phyloP scores from a whole-genome alignment of 2,329 filamentous ascomycete species.

The Cordyceps javanica region DNA sequence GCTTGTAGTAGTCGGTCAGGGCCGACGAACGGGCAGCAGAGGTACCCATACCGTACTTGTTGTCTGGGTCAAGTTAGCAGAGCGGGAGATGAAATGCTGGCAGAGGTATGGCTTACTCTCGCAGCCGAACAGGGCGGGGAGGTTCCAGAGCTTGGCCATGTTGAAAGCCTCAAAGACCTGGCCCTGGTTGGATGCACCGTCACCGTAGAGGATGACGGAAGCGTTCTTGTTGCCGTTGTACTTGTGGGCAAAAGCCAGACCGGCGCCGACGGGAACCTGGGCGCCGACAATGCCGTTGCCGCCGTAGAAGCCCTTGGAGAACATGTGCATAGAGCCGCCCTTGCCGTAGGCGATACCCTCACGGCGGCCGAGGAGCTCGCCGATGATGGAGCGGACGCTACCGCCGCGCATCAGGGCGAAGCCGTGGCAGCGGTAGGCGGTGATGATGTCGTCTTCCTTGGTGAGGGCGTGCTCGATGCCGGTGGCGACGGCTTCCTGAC shows the following conservation, averaged over 20 bases:
- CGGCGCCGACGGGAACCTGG: slow-evolving; percentile 94
- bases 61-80: slow-evolving; percentile 54
- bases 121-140: slow-evolving; percentile 92
- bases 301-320: slow-evolving; percentile 94
- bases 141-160: slow-evolving; percentile 99
- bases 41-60: slow-evolving; percentile 99
- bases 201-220: slow-evolving; percentile 87
- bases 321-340: slow-evolving; percentile 99
- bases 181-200: slow-evolving; percentile 97
- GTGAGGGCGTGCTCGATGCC: slow-evolving; percentile 96
- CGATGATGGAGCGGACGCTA: slow-evolving; percentile 85
- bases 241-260: slow-evolving; percentile 94
- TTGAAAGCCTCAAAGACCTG: slow-evolving; percentile 99
- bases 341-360: slow-evolving; percentile 98
- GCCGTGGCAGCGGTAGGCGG: slow-evolving; percentile 97
- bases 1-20: slow-evolving; percentile 99
- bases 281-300: slow-evolving; percentile 99
- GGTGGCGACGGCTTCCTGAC: slow-evolving; percentile 94
- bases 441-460: slow-evolving; percentile 90
- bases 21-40: slow-evolving; percentile 89
- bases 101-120: slow-evolving; percentile 66
- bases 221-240: slow-evolving; percentile 84
- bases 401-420: slow-evolving; percentile 96
- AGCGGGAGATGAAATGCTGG: slow-evolving; percentile 11
- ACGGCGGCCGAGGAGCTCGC: slow-evolving; percentile 88